phyloP scores from a whole-genome alignment of 2,329 filamentous ascomycete species.

The Coniochaeta pulveracea region DNA sequence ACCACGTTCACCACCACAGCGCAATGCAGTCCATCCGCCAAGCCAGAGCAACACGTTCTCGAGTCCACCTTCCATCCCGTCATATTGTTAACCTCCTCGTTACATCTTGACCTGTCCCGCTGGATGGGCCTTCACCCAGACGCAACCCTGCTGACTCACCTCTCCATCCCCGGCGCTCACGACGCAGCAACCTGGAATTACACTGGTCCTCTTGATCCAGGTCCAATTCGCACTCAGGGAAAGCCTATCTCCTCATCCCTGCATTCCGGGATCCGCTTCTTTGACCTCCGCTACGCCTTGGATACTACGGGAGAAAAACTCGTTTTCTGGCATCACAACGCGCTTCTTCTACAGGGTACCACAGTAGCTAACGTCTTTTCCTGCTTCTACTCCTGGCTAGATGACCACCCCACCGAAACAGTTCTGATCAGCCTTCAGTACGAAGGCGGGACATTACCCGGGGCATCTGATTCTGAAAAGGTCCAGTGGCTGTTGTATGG shows the following conservation, averaged over 20 bases:
- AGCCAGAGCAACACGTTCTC: no score
- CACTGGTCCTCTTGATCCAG: conserved; percentile 16
- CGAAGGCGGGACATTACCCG: conserved; percentile 23
- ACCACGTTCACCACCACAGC: no score
- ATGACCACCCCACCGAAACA: conserved; percentile 30
- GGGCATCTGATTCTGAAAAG: conserved; percentile 20
- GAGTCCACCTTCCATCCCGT: no score
- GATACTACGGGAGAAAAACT: conserved; percentile 31
- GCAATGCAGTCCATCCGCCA: no score
- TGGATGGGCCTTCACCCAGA: conserved; percentile 36
- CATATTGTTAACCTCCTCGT: no score
- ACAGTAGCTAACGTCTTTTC: conserved; percentile 32
- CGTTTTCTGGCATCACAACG: conserved; percentile 35
- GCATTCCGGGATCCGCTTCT: conserved; percentile 33
- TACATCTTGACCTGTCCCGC: no score
- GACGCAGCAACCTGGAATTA: conserved; percentile 42
- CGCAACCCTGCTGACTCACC: conserved; percentile 26
- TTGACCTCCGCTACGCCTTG: conserved; percentile 36
- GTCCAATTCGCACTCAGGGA: conserved; percentile 30
- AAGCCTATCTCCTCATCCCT: conserved; percentile 24
- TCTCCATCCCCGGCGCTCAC: conserved; percentile 39
- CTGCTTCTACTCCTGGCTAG: conserved; percentile 35
- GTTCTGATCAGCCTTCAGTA: conserved; percentile 35
- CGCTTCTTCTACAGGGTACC: conserved; percentile 29
- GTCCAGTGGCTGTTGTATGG: conserved; percentile 26